A percentile compares a stretch with the other conserved stretches of the same genome.
phyloP scores from a whole-genome alignment of 805 yeast genomes.

The Priceomyces castillae region DNA sequence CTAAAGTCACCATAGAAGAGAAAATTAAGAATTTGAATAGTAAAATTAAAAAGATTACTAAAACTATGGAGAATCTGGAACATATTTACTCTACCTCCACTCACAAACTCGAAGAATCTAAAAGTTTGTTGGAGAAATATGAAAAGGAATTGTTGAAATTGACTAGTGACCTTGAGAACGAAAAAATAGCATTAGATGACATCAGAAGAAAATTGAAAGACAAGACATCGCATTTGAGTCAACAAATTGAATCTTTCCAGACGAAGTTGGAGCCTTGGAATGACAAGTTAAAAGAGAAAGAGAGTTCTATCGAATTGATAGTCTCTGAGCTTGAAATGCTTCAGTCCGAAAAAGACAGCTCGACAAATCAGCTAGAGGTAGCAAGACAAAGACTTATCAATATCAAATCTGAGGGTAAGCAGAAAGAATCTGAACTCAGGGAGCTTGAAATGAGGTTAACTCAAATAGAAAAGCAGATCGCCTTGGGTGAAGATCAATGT shows the following conservation, averaged over 20 bases:
- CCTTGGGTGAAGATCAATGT: constrained; percentile 57
- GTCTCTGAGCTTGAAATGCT: constrained; percentile 64
- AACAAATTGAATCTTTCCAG: constrained; percentile 62
- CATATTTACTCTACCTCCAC: constrained; percentile 45
- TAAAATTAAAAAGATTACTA: constrained; percentile 59
- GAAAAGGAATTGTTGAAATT: constrained; percentile 46
- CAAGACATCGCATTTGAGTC: constrained; percentile 68
- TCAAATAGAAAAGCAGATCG: constrained; percentile 52
- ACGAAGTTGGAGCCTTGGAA: constrained; percentile 80
- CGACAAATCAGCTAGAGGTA: constrained; percentile 43
- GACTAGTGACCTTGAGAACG: constrained; percentile 45
- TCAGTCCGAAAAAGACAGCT: constrained; percentile 41
- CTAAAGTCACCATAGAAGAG: constrained; percentile 71
- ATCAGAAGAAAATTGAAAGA: constrained; percentile 66
- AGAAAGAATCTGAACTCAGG: constrained; percentile 45
- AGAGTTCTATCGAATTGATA: constrained; percentile 62
- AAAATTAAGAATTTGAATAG: constrained; percentile 61
- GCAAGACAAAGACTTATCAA: constrained; percentile 44
- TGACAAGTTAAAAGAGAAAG: constrained; percentile 58
- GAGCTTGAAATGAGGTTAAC: constrained; percentile 48
- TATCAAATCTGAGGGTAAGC: constrained; percentile 47
- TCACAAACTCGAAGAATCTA: constrained; percentile 44
- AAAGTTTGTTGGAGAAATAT: constrained; percentile 43
- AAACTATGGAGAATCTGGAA: constrained; percentile 48
- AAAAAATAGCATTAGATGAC: constrained; percentile 55